Percentiles rank a stretch among this genome's conserved stretches.
These are phyloP conservation scores for Panicum miliaceum DNA, from an alignment of 176 grass and related monocot species.

Conservation along the genomic window DNA sequence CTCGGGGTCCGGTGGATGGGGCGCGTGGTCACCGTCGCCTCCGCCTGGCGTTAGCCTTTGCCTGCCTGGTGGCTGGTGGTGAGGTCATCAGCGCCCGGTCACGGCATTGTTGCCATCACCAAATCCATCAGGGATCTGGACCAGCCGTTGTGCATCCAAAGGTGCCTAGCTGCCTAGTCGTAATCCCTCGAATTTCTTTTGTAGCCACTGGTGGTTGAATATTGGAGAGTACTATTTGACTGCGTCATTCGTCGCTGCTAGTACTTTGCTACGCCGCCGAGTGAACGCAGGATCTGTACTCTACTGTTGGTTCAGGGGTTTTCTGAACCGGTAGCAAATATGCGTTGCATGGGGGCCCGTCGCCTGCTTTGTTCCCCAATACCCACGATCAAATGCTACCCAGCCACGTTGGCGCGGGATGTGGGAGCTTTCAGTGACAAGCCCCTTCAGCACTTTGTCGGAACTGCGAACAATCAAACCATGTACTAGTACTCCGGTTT, in stretches of 20 bases:
- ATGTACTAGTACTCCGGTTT: background rate
- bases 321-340: background rate
- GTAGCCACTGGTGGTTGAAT: background rate
- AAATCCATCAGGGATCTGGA: background rate
- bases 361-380: background rate
- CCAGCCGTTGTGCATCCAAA: constrained; percentile 30
- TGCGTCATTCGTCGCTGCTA: background rate
- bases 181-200: constrained; percentile 35
- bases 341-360: background rate
- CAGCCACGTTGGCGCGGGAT: background rate
- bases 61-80: background rate
- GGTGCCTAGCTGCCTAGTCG: background rate
- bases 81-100: background rate
- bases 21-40: constrained; percentile 77
- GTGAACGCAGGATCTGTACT: background rate
- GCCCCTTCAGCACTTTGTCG: background rate
- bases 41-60: constrained; percentile 64
- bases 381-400: background rate
- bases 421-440: background rate
- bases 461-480: background rate
- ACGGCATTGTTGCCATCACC: constrained; percentile 16
- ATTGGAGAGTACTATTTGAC: background rate
- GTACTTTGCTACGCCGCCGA: too few relatives aligned
- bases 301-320: background rate
- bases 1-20: constrained; percentile 71